phyloP scores from a whole-genome alignment of 2,329 filamentous ascomycete species.

The Chaetomium sp. region DNA sequence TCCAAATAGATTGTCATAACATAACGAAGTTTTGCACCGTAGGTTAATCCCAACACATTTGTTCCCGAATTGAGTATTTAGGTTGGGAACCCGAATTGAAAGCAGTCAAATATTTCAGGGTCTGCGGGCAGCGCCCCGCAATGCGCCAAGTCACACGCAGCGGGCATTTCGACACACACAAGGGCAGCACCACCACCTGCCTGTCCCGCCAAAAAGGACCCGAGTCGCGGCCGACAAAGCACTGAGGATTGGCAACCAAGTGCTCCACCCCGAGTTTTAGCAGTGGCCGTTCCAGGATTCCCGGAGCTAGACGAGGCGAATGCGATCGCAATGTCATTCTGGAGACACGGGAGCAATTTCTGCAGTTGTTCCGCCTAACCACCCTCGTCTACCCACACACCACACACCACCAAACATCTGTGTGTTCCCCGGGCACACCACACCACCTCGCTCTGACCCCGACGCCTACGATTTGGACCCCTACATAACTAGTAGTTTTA shows the following conservation, averaged over 20 bases:
- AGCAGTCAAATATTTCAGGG: too few relatives aligned
- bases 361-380: slow-evolving; percentile 15
- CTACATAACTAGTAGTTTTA: background rate
- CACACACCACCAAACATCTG: slow-evolving; percentile 5
- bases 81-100: too few relatives aligned
- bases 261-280: slow-evolving; percentile 15
- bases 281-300: slow-evolving; percentile 7
- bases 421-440: slow-evolving; percentile 1
- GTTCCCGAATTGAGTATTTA: too few relatives aligned
- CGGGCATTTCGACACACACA: too few relatives aligned
- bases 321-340: slow-evolving; percentile 21
- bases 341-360: slow-evolving; percentile 18
- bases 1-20: too few relatives aligned
- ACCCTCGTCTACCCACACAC: background rate
- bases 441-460: background rate
- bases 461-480: background rate
- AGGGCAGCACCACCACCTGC: too few relatives aligned
- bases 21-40: too few relatives aligned
- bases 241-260: background rate
- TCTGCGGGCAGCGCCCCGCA: too few relatives aligned
- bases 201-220: too few relatives aligned
- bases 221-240: too few relatives aligned
- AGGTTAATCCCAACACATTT: too few relatives aligned
- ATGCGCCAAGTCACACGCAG: too few relatives aligned
- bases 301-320: slow-evolving; percentile 12